Base-by-base conservation (phyloP, 257 asterid genomes). In the Gentiana dahurica region DNA sequence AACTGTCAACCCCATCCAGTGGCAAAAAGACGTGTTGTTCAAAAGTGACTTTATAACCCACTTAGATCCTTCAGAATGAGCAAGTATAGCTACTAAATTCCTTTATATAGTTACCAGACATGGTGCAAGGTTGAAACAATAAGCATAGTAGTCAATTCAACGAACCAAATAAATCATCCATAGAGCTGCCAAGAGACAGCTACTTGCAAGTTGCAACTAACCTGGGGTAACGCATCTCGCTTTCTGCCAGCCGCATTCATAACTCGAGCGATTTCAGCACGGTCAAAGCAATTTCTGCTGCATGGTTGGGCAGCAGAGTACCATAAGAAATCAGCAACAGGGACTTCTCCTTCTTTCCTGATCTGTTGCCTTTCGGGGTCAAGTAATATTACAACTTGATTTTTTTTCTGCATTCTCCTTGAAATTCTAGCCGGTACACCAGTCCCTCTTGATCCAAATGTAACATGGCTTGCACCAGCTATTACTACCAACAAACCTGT, bases 141-240 rank as follows among this genome's bases (percentile, higher is more conserved):
- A 24, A 24, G 24, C 24, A 4, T 8, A 39, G 5, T 39, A 4
- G 1, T 8, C 45, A 39, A 39, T 39, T 39, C 45, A 39, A 39
- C 8, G 45, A 5, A 39, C 45, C 45, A 1, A 39, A 39, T 4
- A 39, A 8, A 39, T 5, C 8, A 39, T 8, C 8, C 8, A 39
- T 4, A 39, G 8, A 24, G 8, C 4, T 39, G 44, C 7, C 45
- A 39, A 4, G 45, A 39, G 45, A 39, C 7, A 1, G 45, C 5
- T 39, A 39, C 8, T 39, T 39, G 5, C 45, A 39, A 5, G 24
- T 24, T 50, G 54, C 57, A 63, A 77, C 76, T 67, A 65, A 87
- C 98, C 98, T 87, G 86, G 38, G 98, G 96, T 53, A 91, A 74
- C 68, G 96, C 96, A 56, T 91, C 98, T 73, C 95, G 86, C 66